Evolutionary conservation across 2,329 filamentous ascomycete species (phyloP).

Genomic region (Graphilbum ipis-grandicollis): DNA sequence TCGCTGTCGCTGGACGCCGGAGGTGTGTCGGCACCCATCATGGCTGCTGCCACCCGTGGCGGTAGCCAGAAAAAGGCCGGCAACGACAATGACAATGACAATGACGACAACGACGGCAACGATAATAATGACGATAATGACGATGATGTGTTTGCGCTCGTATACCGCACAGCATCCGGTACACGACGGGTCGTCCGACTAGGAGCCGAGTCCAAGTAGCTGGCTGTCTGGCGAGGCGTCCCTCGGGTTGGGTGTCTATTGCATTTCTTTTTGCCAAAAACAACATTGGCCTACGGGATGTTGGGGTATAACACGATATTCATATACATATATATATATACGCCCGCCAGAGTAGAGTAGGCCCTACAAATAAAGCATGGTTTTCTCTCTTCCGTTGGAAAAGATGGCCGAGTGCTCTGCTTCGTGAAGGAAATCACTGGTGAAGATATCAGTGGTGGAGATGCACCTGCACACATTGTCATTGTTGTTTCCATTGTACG

Average conservation of each 20-base stretch:
- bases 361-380: too few relatives aligned
- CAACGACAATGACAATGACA: background rate
- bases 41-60: background rate
- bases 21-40: background rate
- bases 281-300: too few relatives aligned
- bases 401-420: background rate
- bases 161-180: slow-evolving; percentile 9
- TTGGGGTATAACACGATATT: too few relatives aligned
- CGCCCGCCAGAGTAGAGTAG: too few relatives aligned
- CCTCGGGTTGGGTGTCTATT: background rate
- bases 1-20: slow-evolving; percentile 1
- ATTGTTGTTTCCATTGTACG: too few relatives aligned
- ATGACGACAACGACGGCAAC: background rate
- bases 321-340: too few relatives aligned
- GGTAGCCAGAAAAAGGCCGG: background rate
- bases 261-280: background rate
- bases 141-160: slow-evolving; percentile 4
- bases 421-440: too few relatives aligned
- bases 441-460: too few relatives aligned
- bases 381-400: too few relatives aligned
- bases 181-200: slow-evolving; percentile 3
- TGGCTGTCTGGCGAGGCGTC: background rate
- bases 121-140: background rate
- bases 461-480: too few relatives aligned
- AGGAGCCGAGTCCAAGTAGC: slow-evolving; percentile 14